Evolutionary conservation across 1,284 basidiomycete species (phyloP), one percentile per base, ranked within the genome.

Genomic region (Ustilago crameri): DNA sequence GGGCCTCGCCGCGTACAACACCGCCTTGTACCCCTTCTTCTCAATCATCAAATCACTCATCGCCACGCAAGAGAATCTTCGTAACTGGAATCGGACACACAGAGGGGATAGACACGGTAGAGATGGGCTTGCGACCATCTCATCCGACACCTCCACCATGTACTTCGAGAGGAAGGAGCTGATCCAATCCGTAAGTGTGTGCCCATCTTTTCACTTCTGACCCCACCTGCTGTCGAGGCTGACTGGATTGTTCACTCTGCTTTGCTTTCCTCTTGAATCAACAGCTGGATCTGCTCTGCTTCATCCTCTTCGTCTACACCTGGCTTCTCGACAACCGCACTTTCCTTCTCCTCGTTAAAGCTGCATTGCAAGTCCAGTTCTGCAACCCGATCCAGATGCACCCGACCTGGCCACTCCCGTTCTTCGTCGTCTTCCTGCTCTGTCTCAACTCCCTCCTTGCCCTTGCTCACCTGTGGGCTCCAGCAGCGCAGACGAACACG

Each of bases 271-370:
- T 35, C 12, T 34, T 20, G 23, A 14, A 5, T 38, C 35, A 8
- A 32, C 53, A 66, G 60, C 62, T 76, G 54, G 75, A 76, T 61
- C 51, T 76, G 44, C 62, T 73, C 53, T 62, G 63, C 51, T 76
- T 62, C 47, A 40, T 52, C 14, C 66, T 76, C 62, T 75, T 74
- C 51, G 69, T 76, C 34, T 76, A 76, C 65, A 55, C 67, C 18
- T 76, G 72, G 72, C 66, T 74, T 2, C 58, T 76, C 32, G 75
- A 76, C 56, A 65, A 65, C 30, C 64, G 53, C 26, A 71, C 72
- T 41, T 32, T 74, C 22, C 48, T 59, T 5, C 64, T 76, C 27
- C 12, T 68, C 49, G 24, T 75, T 59, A 64, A 64, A 60, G 54
- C 61, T 10, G 59, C 52, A 1, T 50, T 75, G 30, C 75, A 76